Evolutionary conservation across 495 filamentous ascomycete genomes (phyloP).

Genomic region (Clohesyomyces aquaticus): DNA sequence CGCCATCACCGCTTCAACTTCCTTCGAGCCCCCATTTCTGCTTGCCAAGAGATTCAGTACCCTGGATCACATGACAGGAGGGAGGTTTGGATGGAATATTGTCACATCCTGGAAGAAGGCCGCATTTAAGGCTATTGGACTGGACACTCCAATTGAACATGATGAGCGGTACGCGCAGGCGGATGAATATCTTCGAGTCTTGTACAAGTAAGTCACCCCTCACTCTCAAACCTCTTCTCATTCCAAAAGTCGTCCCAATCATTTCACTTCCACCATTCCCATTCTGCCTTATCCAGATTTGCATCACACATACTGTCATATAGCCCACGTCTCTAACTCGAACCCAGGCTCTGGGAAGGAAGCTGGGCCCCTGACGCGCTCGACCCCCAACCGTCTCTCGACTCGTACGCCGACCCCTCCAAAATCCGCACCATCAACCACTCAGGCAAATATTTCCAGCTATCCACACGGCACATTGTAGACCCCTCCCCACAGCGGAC

Average conservation of each 20-base stretch:
- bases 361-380: slow-evolving; percentile 63
- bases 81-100: slow-evolving; percentile 68
- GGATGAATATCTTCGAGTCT: slow-evolving; percentile 62
- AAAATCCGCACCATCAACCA: slow-evolving; percentile 64
- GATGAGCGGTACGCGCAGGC: slow-evolving; percentile 65
- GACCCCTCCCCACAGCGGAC: slow-evolving; percentile 66
- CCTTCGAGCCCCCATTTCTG: slow-evolving; percentile 25
- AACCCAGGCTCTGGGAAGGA: slow-evolving; percentile 59
- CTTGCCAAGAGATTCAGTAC: slow-evolving; percentile 28
- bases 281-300: neutral
- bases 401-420: slow-evolving; percentile 58
- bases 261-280: neutral
- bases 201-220: slow-evolving; percentile 51
- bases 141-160: slow-evolving; percentile 61
- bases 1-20: slow-evolving; percentile 26
- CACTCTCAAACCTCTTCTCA: neutral
- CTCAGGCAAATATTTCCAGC: slow-evolving; percentile 60
- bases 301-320: no score
- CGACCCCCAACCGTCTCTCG: slow-evolving; percentile 53
- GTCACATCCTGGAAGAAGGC: slow-evolving; percentile 65
- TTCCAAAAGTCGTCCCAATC: neutral
- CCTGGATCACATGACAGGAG: slow-evolving; percentile 64
- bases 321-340: neutral
- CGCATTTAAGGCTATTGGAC: slow-evolving; percentile 61
- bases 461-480: slow-evolving; percentile 55